These are phyloP conservation scores for Corymbia calophylla DNA, from an alignment of 441 rosid genomes.

Conservation along the genomic window DNA sequence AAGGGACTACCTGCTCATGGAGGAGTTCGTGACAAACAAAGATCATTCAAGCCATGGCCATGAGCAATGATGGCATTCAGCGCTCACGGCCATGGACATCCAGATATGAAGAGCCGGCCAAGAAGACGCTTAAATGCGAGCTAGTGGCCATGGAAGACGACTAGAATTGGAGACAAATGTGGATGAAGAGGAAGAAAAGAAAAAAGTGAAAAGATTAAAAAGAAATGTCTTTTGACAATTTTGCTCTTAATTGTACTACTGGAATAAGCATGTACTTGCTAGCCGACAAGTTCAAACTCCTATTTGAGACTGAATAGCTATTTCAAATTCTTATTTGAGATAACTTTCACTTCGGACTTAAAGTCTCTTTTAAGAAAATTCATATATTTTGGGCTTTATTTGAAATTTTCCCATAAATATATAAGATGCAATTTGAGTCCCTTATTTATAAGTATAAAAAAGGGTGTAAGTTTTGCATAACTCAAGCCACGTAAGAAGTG, in stretches of 20 bases:
- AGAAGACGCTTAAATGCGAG: neutral
- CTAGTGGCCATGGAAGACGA: neutral
- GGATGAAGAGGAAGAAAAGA: neutral
- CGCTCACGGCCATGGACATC: neutral
- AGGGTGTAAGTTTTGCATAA: neutral
- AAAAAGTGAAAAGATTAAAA: no score
- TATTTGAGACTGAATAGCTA: no score
- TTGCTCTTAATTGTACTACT: accelerated
- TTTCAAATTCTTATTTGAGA: accelerated
- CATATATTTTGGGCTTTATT: no score
- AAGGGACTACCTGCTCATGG: neutral
- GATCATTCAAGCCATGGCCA: neutral
- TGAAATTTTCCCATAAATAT: neutral
- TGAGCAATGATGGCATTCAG: neutral
- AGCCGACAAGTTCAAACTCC: accelerated
- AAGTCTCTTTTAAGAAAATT: no score
- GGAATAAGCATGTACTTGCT: accelerated
- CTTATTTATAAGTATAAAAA: neutral
- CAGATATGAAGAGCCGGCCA: neutral
- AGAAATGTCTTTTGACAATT: neutral
- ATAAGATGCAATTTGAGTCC: neutral
- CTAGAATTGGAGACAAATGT: no score
- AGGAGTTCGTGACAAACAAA: neutral
- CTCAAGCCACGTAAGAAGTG: neutral
- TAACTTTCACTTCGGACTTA: no score